phyloP scores from a whole-genome alignment of 176 grass and related monocot species.

The Bromus sterilis region DNA sequence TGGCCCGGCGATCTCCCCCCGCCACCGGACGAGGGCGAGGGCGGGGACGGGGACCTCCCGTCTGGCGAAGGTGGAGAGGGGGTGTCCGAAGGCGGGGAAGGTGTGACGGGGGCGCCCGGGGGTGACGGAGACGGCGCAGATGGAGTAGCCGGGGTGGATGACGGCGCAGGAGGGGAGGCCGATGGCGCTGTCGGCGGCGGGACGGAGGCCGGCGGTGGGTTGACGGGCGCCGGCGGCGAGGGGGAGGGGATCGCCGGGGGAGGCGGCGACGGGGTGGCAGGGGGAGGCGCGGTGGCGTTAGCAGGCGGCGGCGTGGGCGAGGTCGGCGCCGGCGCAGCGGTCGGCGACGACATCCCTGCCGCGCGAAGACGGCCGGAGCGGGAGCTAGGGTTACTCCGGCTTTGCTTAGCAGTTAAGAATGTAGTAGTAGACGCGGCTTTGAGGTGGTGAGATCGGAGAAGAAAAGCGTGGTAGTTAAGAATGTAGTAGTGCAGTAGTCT shows the following conservation, averaged over 20 bases:
- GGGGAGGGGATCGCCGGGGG: neutral
- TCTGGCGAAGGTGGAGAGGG: conserved; percentile 11
- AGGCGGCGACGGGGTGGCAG: neutral
- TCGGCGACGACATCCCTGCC: conserved; percentile 45
- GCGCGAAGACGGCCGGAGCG: neutral
- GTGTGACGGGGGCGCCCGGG: neutral
- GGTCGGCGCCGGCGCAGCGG: conserved; percentile 38
- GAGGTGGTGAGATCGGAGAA: neutral
- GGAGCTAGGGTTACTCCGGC: neutral
- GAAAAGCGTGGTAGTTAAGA: neutral
- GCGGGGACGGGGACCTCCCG: conserved; percentile 17
- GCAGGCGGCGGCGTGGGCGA: neutral
- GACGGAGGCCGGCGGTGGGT: neutral
- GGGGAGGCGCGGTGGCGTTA: neutral
- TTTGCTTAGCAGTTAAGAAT: conserved; percentile 31
- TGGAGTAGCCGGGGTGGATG: neutral
- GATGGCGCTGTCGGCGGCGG: neutral
- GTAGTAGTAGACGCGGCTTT: neutral
- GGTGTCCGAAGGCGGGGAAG: conserved; percentile 18
- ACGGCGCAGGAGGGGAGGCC: conserved; percentile 15
- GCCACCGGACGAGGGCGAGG: conserved; percentile 17
- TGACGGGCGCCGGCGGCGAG: neutral
- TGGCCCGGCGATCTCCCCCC: neutral
- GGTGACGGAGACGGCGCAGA: neutral
- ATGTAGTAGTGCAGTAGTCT: neutral